Percentiles rank a stretch among this genome's conserved stretches.
Evolutionary conservation across 495 filamentous ascomycete genomes (phyloP).

Genomic region (Talaromyces wortmannii): DNA sequence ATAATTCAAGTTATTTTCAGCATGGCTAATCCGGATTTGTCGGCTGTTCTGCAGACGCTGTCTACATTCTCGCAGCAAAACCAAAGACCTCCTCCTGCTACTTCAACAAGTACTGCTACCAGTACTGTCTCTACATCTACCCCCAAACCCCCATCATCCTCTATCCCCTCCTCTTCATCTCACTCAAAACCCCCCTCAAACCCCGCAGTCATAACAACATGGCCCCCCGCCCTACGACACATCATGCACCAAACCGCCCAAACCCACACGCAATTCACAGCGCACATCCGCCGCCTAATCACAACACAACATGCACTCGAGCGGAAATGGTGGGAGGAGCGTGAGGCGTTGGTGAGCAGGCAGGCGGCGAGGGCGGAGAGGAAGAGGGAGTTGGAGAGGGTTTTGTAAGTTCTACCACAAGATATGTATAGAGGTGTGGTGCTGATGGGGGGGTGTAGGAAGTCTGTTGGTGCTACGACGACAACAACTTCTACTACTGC

Average conservation of each 20-base stretch:
- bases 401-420: constrained; percentile 24
- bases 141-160: neutral
- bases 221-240: constrained; percentile 54
- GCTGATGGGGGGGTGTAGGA: constrained; percentile 17
- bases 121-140: neutral
- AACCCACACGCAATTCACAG: constrained; percentile 33
- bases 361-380: constrained; percentile 42
- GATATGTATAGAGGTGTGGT: no score
- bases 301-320: constrained; percentile 58
- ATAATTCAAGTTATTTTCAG: neutral
- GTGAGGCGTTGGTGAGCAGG: constrained; percentile 43
- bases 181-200: constrained; percentile 18
- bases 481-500: constrained; percentile 9
- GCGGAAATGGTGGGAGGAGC: constrained; percentile 53
- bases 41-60: constrained; percentile 47
- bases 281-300: constrained; percentile 47
- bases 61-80: constrained; percentile 27
- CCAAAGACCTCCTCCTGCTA: neutral
- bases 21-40: constrained; percentile 34
- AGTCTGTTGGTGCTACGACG: constrained; percentile 26
- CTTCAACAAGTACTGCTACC: neutral
- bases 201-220: constrained; percentile 57
- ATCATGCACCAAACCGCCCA: constrained; percentile 51
- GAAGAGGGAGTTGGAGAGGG: constrained; percentile 45
- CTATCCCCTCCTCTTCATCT: constrained; percentile 5